Percentiles rank a stretch among this genome's conserved stretches.
These are phyloP conservation scores for Pleurotus citrinopileatus DNA, from an alignment of 768 basidiomycete species.

Conservation along the genomic window DNA sequence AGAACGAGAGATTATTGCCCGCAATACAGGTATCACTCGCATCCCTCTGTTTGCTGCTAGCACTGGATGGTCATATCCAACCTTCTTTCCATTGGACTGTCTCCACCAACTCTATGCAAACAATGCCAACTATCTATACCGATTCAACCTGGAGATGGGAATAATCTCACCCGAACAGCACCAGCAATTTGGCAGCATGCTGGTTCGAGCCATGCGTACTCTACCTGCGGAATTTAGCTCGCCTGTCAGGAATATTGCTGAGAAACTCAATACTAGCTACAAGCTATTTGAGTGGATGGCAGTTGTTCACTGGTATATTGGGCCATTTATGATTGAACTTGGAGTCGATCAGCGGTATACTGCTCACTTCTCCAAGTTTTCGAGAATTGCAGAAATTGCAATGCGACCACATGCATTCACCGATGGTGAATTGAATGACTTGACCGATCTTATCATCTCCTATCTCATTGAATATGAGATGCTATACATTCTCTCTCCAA, in stretches of 20 bases:
- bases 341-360: slow-evolving; percentile 20
- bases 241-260: slow-evolving; percentile 22
- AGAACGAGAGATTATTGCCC: slow-evolving; percentile 17
- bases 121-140: background rate
- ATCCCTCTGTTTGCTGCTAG: slow-evolving; percentile 27
- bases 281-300: slow-evolving; percentile 36
- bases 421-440: slow-evolving; percentile 15
- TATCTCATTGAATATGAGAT: slow-evolving; percentile 24
- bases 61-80: slow-evolving; percentile 25
- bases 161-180: background rate
- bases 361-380: slow-evolving; percentile 24
- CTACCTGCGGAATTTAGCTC: slow-evolving; percentile 31
- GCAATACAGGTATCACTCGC: slow-evolving; percentile 21
- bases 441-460: slow-evolving; percentile 18
- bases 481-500: slow-evolving; percentile 25
- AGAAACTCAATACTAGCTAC: slow-evolving; percentile 32
- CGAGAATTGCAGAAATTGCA: slow-evolving; percentile 23
- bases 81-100: slow-evolving; percentile 31
- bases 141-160: slow-evolving; percentile 9
- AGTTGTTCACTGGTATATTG: slow-evolving; percentile 30
- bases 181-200: slow-evolving; percentile 18
- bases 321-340: slow-evolving; percentile 29
- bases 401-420: slow-evolving; percentile 22
- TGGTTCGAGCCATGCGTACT: slow-evolving; percentile 22
- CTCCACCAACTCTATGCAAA: slow-evolving; percentile 35